Conservation (phyloP, 75 land plant genomes). For the Cupressus sempervirens region DNA sequence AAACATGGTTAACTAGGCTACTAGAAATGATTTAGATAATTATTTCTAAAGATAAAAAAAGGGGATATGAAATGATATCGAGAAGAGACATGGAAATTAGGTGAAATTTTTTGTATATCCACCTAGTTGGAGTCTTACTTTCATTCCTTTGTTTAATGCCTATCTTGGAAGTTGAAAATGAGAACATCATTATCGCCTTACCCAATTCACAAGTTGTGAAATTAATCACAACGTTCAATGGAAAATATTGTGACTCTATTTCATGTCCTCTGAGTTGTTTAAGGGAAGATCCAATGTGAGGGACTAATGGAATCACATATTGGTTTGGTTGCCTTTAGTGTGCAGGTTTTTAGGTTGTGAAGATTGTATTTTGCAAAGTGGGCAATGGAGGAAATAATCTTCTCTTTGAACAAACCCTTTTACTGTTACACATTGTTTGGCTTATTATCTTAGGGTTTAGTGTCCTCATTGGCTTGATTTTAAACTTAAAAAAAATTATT, state of each 20-base stretch:
- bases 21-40: no score
- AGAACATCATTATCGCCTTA: background rate
- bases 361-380: constrained; percentile 45
- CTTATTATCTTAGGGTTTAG: constrained; percentile 55
- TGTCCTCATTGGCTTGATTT: constrained; percentile 53
- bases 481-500: no score
- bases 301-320: constrained; percentile 66
- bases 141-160: background rate
- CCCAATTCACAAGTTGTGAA: background rate
- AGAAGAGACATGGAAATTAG: no score
- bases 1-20: no score
- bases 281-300: constrained; percentile 75
- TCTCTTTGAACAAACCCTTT: constrained; percentile 63
- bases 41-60: no score
- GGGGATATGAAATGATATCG: no score
- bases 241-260: background rate
- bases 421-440: constrained; percentile 78
- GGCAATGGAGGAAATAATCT: constrained; percentile 32
- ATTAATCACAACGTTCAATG: background rate
- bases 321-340: constrained; percentile 76
- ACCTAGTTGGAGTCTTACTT: background rate
- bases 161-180: background rate
- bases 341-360: constrained; percentile 44
- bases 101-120: background rate
- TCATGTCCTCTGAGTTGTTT: constrained; percentile 70